These are phyloP conservation scores for Ogataea thermomethanolica DNA, from an alignment of 805 yeast genomes.

Conservation along the genomic window DNA sequence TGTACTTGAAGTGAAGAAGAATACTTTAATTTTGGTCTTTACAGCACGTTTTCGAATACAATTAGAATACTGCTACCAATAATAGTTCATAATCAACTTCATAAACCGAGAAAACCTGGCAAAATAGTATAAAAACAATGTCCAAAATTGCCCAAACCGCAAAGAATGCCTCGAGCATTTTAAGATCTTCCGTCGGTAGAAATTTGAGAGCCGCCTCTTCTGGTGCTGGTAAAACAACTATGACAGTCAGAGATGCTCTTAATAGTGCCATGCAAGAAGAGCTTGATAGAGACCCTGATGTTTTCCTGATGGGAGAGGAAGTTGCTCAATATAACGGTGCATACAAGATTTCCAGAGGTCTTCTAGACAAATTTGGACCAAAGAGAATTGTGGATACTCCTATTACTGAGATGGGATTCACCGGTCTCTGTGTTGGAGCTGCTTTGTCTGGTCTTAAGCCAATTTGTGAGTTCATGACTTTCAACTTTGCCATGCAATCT, in stretches of 20 bases:
- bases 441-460: conserved; percentile 97
- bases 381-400: conserved; percentile 94
- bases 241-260: conserved; percentile 96
- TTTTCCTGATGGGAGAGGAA: conserved; percentile 97
- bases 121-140: conserved; percentile 1
- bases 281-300: conserved; percentile 91
- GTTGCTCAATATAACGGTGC: conserved; percentile 99
- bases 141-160: conserved; percentile 13
- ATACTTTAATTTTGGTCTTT: background rate
- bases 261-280: conserved; percentile 96
- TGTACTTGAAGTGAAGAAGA: background rate
- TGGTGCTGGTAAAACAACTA: conserved; percentile 49
- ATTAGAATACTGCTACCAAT: background rate
- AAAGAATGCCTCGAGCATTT: conserved; percentile 17
- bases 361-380: conserved; percentile 92
- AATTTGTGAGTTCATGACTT: conserved; percentile 97
- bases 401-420: conserved; percentile 98
- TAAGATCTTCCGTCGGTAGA: conserved; percentile 24
- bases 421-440: conserved; percentile 93
- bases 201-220: conserved; percentile 42
- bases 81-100: background rate
- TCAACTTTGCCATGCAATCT: conserved; percentile 99
- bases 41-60: background rate
- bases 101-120: background rate
- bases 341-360: conserved; percentile 93